Conservation (phyloP, 2,329 filamentous ascomycete species). For the Colletotrichum lindemuthianum region DNA sequence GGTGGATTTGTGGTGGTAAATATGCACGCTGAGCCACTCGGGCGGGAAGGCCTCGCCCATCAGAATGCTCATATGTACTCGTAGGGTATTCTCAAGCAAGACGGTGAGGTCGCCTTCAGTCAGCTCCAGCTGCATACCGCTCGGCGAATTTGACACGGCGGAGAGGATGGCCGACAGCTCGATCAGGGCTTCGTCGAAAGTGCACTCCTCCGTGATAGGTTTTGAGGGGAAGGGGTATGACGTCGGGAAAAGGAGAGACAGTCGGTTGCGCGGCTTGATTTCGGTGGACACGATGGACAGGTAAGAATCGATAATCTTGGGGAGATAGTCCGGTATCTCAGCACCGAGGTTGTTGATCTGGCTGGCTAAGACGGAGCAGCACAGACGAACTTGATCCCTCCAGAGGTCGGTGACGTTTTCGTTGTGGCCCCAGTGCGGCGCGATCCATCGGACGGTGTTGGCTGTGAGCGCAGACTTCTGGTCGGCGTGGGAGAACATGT, state of each 20-base stretch:
- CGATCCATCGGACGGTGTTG: slow-evolving; percentile 90
- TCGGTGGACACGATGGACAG: slow-evolving; percentile 73
- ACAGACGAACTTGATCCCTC: slow-evolving; percentile 91
- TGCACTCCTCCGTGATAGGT: slow-evolving; percentile 66
- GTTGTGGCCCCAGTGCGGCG: slow-evolving; percentile 88
- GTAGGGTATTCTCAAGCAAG: slow-evolving; percentile 81
- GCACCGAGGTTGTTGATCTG: slow-evolving; percentile 82
- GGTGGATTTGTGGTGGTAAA: slow-evolving; percentile 90
- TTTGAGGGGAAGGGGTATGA: slow-evolving; percentile 89
- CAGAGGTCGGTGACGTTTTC: slow-evolving; percentile 83
- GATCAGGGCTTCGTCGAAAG: slow-evolving; percentile 86
- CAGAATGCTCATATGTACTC: slow-evolving; percentile 89
- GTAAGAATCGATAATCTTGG: slow-evolving; percentile 92
- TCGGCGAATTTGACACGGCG: slow-evolving; percentile 78
- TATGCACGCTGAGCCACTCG: slow-evolving; percentile 91
- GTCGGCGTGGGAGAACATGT: slow-evolving; percentile 82
- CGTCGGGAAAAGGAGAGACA: slow-evolving; percentile 91
- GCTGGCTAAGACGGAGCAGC: slow-evolving; percentile 90
- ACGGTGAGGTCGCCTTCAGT: slow-evolving; percentile 78
- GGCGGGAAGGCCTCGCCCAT: slow-evolving; percentile 89
- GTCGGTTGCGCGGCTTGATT: slow-evolving; percentile 66
- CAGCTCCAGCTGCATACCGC: slow-evolving; percentile 79
- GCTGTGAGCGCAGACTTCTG: slow-evolving; percentile 78
- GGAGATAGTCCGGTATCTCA: slow-evolving; percentile 88
- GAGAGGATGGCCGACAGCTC: slow-evolving; percentile 91